Evolutionary conservation across 306 rosid species (phyloP).

Genomic region (Comarum palustre): DNA sequence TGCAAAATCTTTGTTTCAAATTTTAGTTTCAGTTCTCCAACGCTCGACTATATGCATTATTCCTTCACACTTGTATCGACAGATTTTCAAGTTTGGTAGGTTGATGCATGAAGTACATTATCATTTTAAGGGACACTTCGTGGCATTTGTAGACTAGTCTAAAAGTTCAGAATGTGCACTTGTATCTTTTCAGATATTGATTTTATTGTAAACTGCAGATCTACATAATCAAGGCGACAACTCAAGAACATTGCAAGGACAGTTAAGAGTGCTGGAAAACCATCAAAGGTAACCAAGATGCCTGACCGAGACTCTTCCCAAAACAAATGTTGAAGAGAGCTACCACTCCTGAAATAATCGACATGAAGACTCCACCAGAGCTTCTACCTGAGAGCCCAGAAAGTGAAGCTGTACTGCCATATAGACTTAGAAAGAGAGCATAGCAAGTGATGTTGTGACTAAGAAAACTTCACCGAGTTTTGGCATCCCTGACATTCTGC

Average conservation of each 20-base stretch:
- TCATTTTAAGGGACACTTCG: not conserved
- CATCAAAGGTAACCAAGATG: constrained; percentile 22
- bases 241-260: constrained; percentile 21
- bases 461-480: not conserved
- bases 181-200: not conserved
- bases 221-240: constrained; percentile 41
- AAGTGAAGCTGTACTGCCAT: not conserved
- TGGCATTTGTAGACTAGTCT: not conserved
- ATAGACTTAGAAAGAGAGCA: not conserved
- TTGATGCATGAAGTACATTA: not conserved
- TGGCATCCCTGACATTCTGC: not conserved
- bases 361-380: constrained; percentile 26
- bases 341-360: constrained; percentile 18
- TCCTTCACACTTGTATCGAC: not conserved
- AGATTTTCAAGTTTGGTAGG: not conserved
- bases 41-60: not conserved
- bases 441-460: not conserved
- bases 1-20: not conserved
- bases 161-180: not conserved
- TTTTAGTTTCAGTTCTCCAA: not conserved
- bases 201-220: constrained; percentile 34
- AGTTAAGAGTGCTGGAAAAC: constrained; percentile 25
- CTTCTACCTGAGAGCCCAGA: not conserved
- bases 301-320: constrained; percentile 12
- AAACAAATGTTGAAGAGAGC: constrained; percentile 17